These are phyloP conservation scores for Microcyclospora tardicrescens DNA, from an alignment of 2,329 filamentous ascomycete genomes.

Conservation along the genomic window DNA sequence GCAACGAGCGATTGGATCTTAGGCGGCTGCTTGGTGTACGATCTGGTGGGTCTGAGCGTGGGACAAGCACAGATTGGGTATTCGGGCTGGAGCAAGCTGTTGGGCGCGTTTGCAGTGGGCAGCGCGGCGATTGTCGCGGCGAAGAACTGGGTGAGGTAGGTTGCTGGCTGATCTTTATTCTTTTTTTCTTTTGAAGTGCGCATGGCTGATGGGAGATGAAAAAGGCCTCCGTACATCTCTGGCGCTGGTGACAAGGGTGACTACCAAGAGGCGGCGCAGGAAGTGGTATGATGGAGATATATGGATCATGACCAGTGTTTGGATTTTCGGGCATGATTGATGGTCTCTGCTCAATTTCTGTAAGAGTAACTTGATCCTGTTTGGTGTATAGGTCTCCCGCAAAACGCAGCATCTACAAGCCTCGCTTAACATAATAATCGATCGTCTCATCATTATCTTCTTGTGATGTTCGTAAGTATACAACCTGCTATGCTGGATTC, in stretches of 20 bases:
- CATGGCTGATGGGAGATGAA: neutral
- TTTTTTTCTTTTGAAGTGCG: neutral
- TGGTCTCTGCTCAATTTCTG: too few relatives aligned
- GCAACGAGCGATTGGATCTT: constrained; percentile 47
- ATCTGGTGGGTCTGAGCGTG: constrained; percentile 41
- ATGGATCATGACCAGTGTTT: too few relatives aligned
- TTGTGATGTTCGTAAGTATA: too few relatives aligned
- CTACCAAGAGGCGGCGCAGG: constrained; percentile 14
- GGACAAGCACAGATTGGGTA: constrained; percentile 41
- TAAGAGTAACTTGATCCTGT: too few relatives aligned
- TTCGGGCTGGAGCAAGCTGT: constrained; percentile 36
- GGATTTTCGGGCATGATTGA: too few relatives aligned
- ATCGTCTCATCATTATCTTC: too few relatives aligned
- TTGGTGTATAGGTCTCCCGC: too few relatives aligned
- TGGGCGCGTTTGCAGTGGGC: constrained; percentile 40
- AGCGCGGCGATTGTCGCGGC: constrained; percentile 41
- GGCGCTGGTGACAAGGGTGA: constrained; percentile 5
- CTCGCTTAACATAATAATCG: too few relatives aligned
- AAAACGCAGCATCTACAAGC: too few relatives aligned
- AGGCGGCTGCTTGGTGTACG: constrained; percentile 46
- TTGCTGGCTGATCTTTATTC: constrained; percentile 6
- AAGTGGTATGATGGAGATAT: constrained; percentile 9
- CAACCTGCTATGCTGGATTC: too few relatives aligned
- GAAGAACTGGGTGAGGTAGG: constrained; percentile 42
- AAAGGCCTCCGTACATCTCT: constrained; percentile 20